These are phyloP conservation scores for Beauveria varroae DNA, from an alignment of 2,329 filamentous ascomycete species.

Conservation along the genomic window DNA sequence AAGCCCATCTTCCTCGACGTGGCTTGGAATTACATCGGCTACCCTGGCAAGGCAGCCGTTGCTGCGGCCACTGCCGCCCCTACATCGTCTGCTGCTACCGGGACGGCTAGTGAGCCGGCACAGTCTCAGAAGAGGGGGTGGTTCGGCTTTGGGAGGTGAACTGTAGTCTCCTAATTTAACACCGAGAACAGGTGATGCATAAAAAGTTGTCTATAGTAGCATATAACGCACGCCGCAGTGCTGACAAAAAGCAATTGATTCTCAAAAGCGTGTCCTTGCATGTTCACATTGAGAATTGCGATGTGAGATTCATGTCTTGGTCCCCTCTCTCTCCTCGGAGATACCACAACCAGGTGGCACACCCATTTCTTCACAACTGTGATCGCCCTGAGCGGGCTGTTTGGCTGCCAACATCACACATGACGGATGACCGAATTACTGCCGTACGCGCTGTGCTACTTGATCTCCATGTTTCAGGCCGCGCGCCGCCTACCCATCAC, in stretches of 20 bases:
- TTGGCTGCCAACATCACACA: neutral
- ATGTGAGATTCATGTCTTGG: neutral
- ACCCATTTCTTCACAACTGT: neutral
- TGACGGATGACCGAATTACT: too few relatives aligned
- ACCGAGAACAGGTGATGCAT: neutral
- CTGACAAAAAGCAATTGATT: neutral
- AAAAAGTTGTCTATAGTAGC: neutral
- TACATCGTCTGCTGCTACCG: slow-evolving; percentile 12
- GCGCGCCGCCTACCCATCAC: neutral
- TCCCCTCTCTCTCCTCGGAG: neutral
- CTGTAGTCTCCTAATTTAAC: neutral
- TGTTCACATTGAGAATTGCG: neutral
- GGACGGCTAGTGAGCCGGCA: slow-evolving; percentile 22
- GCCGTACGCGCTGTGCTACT: neutral
- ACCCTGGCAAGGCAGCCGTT: slow-evolving; percentile 55
- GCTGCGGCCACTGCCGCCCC: slow-evolving; percentile 15
- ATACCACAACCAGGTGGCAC: neutral
- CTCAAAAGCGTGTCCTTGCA: neutral
- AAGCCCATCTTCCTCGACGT: slow-evolving; percentile 96
- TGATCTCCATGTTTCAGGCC: neutral
- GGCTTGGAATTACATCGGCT: slow-evolving; percentile 95
- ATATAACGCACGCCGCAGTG: neutral
- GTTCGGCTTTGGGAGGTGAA: slow-evolving; percentile 64
- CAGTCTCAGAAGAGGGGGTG: slow-evolving; percentile 61
- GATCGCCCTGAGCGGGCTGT: neutral